Evolutionary conservation across 176 grass and related monocot genomes (phyloP), one percentile per base, ranked within the genome.

Genomic region (Lolium perenne): DNA sequence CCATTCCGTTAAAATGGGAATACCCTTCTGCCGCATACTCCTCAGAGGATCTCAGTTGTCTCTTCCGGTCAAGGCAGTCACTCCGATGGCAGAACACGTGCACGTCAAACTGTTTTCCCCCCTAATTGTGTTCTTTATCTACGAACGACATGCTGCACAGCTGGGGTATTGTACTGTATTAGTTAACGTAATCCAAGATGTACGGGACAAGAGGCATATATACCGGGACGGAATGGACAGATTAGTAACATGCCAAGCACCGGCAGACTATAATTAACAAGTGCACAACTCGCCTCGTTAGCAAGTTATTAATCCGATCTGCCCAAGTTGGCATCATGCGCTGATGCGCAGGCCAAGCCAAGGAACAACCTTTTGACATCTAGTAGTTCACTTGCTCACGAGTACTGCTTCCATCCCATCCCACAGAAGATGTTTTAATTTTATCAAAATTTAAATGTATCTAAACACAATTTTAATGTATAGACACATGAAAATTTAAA

Each of bases 241-340:
- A 71, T 21, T 13, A 41, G 38, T 72, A 72, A 72, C 69, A 72
- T 72, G 69, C 41, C 5, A 72, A 47, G 41, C 69, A 72, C 40
- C 69, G 46, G 46, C 46, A 10, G n/a, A 20, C 20, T 22, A 0
- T 56, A 6, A 56, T 56, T 56, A 18, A 7, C 4, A 56, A 18
- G 1, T 56, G 15, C 54, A 56, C 55, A 58, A 8, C 55, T 58
- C 18, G 18, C 17, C 17, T 58, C 7, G 1, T 58, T 58, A 58
- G 5, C n/a, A 8, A 58, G 55, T 58, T 58, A 58, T 45, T 20
- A 71, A 71, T n/a, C 18, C 21, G 9, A 71, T n/a, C 38, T n/a
- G 38, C 66, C 38, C 46, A 21, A 43, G 18, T 12, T 71, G 68
- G 20, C 17, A 8, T 71, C 69, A 12, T 22, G 69, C 32, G 32